A percentile compares a stretch with the other conserved stretches of the same genome.
These are phyloP conservation scores for Axilococcus clingmanii DNA, from an alignment of 139 green algal species.

Conservation along the genomic window DNA sequence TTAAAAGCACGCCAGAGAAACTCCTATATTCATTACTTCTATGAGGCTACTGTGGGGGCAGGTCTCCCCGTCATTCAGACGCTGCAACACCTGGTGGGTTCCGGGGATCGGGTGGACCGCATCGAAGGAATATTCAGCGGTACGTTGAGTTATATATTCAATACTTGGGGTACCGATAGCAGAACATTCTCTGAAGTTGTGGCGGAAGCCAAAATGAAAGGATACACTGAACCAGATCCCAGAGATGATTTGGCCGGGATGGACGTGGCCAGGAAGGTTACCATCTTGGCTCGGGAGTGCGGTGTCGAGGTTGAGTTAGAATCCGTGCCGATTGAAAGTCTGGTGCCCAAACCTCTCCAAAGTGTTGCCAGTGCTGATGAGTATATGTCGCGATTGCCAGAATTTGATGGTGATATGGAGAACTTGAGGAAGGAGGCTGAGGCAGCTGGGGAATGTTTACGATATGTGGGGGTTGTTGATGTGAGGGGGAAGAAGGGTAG, in stretches of 20 bases:
- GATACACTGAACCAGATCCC: conserved; percentile 95
- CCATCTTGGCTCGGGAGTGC: conserved; percentile 52
- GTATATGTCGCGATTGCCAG: conserved; percentile 78
- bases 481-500: conserved; percentile 46
- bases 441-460: conserved; percentile 74
- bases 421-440: conserved; percentile 54
- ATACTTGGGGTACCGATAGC: conserved; percentile 55
- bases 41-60: conserved; percentile 89
- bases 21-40: conserved; percentile 95
- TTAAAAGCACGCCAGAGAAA: conserved; percentile 72
- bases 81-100: conserved; percentile 80
- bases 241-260: conserved; percentile 88
- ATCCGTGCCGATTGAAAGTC: conserved; percentile 73
- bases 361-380: conserved; percentile 34
- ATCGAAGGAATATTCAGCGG: conserved; percentile 92
- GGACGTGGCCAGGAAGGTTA: conserved; percentile 92
- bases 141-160: conserved; percentile 98
- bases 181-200: conserved; percentile 78
- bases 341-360: conserved; percentile 74
- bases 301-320: conserved; percentile 79
- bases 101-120: conserved; percentile 74
- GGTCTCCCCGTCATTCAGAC: conserved; percentile 92
- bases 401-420: conserved; percentile 82
- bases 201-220: conserved; percentile 61
- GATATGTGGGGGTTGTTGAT: conserved; percentile 92